Evolutionary conservation across 768 basidiomycete genomes (phyloP).

Genomic region (Vishniacozyma victoriae): DNA sequence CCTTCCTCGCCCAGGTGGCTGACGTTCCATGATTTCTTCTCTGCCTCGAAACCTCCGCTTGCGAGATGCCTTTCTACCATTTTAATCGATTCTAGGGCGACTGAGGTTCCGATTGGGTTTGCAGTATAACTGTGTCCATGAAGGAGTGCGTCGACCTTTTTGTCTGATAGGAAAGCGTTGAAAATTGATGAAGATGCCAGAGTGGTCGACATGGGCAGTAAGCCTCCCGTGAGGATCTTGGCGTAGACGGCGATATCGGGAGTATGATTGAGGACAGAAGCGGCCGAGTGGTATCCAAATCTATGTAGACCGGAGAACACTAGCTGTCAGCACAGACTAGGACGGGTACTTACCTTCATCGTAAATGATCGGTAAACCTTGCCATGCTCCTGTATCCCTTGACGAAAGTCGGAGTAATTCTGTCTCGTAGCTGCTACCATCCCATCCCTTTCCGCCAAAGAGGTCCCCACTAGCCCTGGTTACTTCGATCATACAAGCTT

Average conservation of each 20-base stretch:
- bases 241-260: constrained; percentile 91
- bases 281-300: constrained; percentile 64
- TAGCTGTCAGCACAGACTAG: constrained; percentile 2
- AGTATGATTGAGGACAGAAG: constrained; percentile 56
- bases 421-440: constrained; percentile 16
- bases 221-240: constrained; percentile 88
- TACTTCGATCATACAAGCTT: constrained; percentile 74
- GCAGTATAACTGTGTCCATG: constrained; percentile 97
- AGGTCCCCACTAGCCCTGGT: constrained; percentile 55
- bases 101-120: constrained; percentile 84
- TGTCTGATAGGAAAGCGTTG: constrained; percentile 64
- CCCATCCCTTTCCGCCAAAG: constrained; percentile 29
- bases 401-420: constrained; percentile 2
- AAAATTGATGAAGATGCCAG: constrained; percentile 76
- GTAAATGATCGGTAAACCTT: constrained; percentile 80
- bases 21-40: constrained; percentile 58
- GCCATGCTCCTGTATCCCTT: constrained; percentile 49
- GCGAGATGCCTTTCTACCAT: constrained; percentile 55
- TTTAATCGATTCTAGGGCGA: constrained; percentile 72
- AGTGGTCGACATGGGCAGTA: constrained; percentile 79
- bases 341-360: constrained; percentile 58
- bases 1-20: constrained; percentile 11
- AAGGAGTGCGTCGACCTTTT: constrained; percentile 76
- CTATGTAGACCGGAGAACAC: constrained; percentile 92
- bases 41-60: constrained; percentile 54